A percentile compares a stretch with the other conserved stretches of the same genome.
These are phyloP conservation scores for Drosera spatulata DNA, from an alignment of 179 eudicot species.

Conservation along the genomic window DNA sequence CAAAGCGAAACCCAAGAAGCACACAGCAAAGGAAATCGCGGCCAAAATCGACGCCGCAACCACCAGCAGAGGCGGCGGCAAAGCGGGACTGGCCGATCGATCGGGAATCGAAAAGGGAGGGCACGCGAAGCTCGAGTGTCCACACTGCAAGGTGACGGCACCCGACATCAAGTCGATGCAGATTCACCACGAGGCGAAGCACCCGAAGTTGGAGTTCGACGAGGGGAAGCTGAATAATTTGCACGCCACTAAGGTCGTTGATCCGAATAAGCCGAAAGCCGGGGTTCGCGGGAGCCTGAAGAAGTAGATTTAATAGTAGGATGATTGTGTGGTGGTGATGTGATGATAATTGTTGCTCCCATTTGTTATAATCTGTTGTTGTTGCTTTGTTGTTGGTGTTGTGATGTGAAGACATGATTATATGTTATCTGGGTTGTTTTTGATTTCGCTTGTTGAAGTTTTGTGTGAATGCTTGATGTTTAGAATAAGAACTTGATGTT, in stretches of 20 bases:
- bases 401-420: too few relatives aligned
- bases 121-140: conserved; percentile 86
- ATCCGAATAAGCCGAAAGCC: conserved; percentile 41
- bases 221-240: conserved; percentile 63
- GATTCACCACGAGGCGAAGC: conserved; percentile 91
- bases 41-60: conserved; percentile 36
- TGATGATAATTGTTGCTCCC: too few relatives aligned
- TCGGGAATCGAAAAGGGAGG: conserved; percentile 73
- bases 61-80: conserved; percentile 89
- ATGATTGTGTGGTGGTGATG: not conserved
- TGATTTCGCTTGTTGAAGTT: too few relatives aligned
- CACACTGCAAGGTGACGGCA: conserved; percentile 79
- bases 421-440: too few relatives aligned
- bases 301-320: conserved; percentile 17
- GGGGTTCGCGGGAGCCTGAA: conserved; percentile 89
- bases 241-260: conserved; percentile 34
- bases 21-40: conserved; percentile 76
- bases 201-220: conserved; percentile 88
- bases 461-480: too few relatives aligned
- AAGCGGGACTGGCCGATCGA: conserved; percentile 75
- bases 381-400: too few relatives aligned
- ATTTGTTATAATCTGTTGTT: too few relatives aligned
- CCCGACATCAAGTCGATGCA: conserved; percentile 91
- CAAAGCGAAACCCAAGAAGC: conserved; percentile 99
- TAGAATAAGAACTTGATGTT: too few relatives aligned